Evolutionary conservation across 2,329 filamentous ascomycete genomes (phyloP), one percentile per base, ranked within the genome.

Genomic region (Colletotrichum orchidophilum): DNA sequence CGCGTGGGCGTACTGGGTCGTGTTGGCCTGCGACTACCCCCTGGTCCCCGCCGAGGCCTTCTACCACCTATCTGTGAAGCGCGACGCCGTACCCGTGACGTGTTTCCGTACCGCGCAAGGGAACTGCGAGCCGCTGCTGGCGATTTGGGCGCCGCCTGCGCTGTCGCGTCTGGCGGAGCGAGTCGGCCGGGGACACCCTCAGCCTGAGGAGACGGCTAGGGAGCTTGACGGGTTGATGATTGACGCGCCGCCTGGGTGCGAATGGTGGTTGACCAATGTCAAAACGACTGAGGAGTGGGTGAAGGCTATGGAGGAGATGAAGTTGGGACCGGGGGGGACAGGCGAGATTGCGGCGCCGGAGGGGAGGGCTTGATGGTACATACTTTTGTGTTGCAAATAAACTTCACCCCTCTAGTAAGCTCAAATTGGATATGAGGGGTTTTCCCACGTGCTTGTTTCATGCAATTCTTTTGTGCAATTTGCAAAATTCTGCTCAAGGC

Each of bases 11-110:
- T 75, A 72, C 26, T 83, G 78, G 79, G 73, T 82, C 5, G 76
- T 81, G 11, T 64, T 80, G 5, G 76, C 77, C 2, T 81, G 78
- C 62, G 78, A 81, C 57, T 82, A 78, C 70, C 80, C 81, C 1
- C 74, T 81, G 7, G 65, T 82, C 6, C 75, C 76, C 0, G 59
- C 70, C 3, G 59, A 74, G 3, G 75, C 78, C 9, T 63, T 83
- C 2, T 70, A 68, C n/a, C 75, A 76, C 18, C 74, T 82, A 3
- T 66, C 74, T 18, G n/a, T 67, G 3, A 73, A 75, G 6, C 77
- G 76, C 60, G 54, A 74, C 46, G 53, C 58, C 15, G 53, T 65
- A 50, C 75, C 77, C 0, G 74, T 83, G 26, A 82, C 80, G 3
- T 82, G 81, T 68, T 82, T 81, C 67, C 68, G 73, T 2, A 80